Base-by-base conservation (phyloP, 257 asterid genomes). In the Cynanchum wilfordii region DNA sequence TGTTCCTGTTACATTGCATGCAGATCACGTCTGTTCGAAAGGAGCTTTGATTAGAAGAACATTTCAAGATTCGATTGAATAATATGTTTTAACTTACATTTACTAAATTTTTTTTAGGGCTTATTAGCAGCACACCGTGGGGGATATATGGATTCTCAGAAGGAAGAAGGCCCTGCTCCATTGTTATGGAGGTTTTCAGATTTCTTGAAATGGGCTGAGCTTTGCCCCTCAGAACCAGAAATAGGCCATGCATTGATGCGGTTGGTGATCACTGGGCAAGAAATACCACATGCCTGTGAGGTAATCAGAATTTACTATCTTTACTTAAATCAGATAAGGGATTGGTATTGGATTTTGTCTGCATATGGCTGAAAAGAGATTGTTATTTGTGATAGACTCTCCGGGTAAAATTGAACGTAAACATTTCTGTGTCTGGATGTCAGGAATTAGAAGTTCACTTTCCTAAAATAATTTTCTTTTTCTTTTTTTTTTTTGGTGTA, bases 141-240 rank as follows among this genome's bases (percentile, higher is more conserved):
- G 73, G 99, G 99, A 67, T 95, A 95, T 80, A 95, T 95, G 93
- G 99, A 94, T 71, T 87, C 90, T 69, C 99, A 94, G 84, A 94
- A 88, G 87, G 99, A 94, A 57, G 99, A 95, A 89, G 99, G 99
- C 58, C 99, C 99, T 74, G 97, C 99, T 54, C 99, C 99, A 20
- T 79, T 95, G 79, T 81, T 95, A 62, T 95, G 99, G 99, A 95
- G 99, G 80, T 87, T 91, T 75, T 88, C 97, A 1, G 99, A 95
- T 82, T 95, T 95, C 84, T 84, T 95, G 68, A 95, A 89, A 84
- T 95, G 99, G 99, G 99, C 98, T 65, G 95, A 90, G 88, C 96
- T 95, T 80, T 95, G 99, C 85, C 92, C 95, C 75, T 87, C 95
- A 42, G 97, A 95, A 73, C 90, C 98, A 69, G 98, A 95, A 87